Evolutionary conservation across 1,139 yeast genomes (phyloP).

Genomic region (Taiozyma onychis): DNA sequence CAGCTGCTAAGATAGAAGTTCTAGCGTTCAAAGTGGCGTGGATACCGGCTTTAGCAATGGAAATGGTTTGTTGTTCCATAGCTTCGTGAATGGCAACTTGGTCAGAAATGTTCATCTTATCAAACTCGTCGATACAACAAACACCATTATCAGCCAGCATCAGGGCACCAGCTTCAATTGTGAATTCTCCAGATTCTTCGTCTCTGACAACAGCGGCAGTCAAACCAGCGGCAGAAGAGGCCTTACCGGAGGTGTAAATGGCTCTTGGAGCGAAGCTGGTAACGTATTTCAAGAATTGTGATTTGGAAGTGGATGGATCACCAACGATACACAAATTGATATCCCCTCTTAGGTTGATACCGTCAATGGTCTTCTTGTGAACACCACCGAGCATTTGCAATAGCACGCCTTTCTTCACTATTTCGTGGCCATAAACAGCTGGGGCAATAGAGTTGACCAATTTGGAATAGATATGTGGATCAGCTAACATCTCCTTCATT

Average conservation of each 20-base stretch:
- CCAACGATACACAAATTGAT: slow-evolving; percentile 96
- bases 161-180: slow-evolving; percentile 98
- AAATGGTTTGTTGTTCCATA: slow-evolving; percentile 98
- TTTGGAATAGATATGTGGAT: slow-evolving; percentile 79
- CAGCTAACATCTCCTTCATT: slow-evolving; percentile 86
- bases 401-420: slow-evolving; percentile 85
- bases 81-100: slow-evolving; percentile 99
- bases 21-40: slow-evolving; percentile 97
- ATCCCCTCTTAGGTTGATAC: slow-evolving; percentile 94
- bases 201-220: slow-evolving; percentile 98
- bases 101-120: slow-evolving; percentile 92
- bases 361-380: slow-evolving; percentile 90
- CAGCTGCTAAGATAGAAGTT: slow-evolving; percentile 94
- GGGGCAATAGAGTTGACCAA: slow-evolving; percentile 92
- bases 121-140: slow-evolving; percentile 98
- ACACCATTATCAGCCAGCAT: slow-evolving; percentile 99
- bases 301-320: slow-evolving; percentile 96
- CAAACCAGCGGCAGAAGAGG: slow-evolving; percentile 97
- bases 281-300: slow-evolving; percentile 92
- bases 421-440: slow-evolving; percentile 94
- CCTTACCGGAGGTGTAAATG: slow-evolving; percentile 96
- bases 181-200: slow-evolving; percentile 95
- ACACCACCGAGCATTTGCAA: slow-evolving; percentile 94
- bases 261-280: slow-evolving; percentile 91
- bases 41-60: slow-evolving; percentile 97